A percentile compares a stretch with the other conserved stretches of the same genome.
Evolutionary conservation across 2,329 filamentous ascomycete species (phyloP).

Genomic region (Paracamarosporium sp.): DNA sequence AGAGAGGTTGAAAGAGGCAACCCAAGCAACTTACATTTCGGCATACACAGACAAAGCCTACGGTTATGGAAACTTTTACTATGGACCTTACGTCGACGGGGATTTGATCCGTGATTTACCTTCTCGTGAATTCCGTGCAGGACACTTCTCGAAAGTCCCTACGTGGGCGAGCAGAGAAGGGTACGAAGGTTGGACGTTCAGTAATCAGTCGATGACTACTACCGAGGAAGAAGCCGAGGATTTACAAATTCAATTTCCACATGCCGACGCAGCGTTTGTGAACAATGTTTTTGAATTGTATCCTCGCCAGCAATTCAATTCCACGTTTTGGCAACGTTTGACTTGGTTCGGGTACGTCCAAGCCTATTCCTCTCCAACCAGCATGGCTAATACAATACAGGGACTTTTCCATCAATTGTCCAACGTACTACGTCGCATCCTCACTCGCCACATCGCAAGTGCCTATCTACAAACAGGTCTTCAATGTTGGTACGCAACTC

Average conservation of each 20-base stretch:
- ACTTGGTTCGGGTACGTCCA: conserved; percentile 41
- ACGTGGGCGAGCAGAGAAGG: conserved; percentile 40
- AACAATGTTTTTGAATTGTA: conserved; percentile 45
- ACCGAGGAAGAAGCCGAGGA: conserved; percentile 36
- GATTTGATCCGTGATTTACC: conserved; percentile 40
- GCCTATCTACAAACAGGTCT: conserved; percentile 42
- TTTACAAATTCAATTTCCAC: conserved; percentile 39
- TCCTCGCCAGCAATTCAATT: conserved; percentile 39
- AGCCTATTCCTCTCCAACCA: too few species aligned
- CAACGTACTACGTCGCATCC: conserved; percentile 41
- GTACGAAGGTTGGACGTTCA: conserved; percentile 47
- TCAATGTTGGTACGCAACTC: conserved; percentile 41
- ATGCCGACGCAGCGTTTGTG: conserved; percentile 40
- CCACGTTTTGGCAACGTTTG: conserved; percentile 46
- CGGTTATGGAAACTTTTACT: conserved; percentile 45
- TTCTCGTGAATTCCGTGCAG: conserved; percentile 36
- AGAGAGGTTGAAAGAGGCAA: conserved; percentile 18
- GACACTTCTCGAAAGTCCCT: conserved; percentile 45
- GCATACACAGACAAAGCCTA: conserved; percentile 26
- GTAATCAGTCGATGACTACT: conserved; percentile 34
- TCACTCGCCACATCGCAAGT: conserved; percentile 23
- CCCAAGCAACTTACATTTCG: conserved; percentile 24
- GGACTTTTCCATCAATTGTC: conserved; percentile 48
- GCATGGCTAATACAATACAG: conserved; percentile 1
- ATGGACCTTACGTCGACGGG: conserved; percentile 45